Percentiles rank a stretch among this genome's conserved stretches.
Conservation (phyloP, 306 rosid species). For the Abrus pulchellus region DNA sequence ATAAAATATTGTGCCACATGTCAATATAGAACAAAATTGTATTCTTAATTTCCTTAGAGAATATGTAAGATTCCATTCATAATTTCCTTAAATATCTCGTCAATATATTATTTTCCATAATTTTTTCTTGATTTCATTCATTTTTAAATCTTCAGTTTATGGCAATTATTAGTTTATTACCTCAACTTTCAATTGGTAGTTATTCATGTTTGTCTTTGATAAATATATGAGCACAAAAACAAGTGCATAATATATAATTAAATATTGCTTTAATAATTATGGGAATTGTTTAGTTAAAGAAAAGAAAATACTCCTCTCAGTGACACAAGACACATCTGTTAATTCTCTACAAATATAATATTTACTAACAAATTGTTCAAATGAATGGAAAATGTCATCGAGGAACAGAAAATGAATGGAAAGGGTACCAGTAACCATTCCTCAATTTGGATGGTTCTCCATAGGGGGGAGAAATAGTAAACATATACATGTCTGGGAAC, state of each 20-base stretch:
- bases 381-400: background rate
- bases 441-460: slow-evolving; percentile 16
- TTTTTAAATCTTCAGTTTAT: background rate
- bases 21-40: slow-evolving; percentile 6
- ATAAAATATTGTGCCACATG: slow-evolving; percentile 18
- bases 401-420: background rate
- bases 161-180: background rate
- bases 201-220: slow-evolving; percentile 6
- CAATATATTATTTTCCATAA: slow-evolving; percentile 8
- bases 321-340: background rate
- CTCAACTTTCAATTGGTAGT: slow-evolving; percentile 17
- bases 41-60: slow-evolving; percentile 19
- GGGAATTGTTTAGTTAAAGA: slow-evolving; percentile 5
- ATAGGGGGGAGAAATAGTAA: background rate
- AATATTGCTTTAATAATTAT: slow-evolving; percentile 7
- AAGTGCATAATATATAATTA: background rate
- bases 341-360: background rate
- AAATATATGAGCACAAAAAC: background rate
- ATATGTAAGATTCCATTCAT: slow-evolving; percentile 18
- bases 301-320: background rate
- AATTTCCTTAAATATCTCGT: slow-evolving; percentile 7
- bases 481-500: background rate
- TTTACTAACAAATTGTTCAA: background rate
- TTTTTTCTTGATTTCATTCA: background rate
- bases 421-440: background rate